phyloP scores from a whole-genome alignment of 148 eudicot genomes.

The Rhododendron griersonianum region DNA sequence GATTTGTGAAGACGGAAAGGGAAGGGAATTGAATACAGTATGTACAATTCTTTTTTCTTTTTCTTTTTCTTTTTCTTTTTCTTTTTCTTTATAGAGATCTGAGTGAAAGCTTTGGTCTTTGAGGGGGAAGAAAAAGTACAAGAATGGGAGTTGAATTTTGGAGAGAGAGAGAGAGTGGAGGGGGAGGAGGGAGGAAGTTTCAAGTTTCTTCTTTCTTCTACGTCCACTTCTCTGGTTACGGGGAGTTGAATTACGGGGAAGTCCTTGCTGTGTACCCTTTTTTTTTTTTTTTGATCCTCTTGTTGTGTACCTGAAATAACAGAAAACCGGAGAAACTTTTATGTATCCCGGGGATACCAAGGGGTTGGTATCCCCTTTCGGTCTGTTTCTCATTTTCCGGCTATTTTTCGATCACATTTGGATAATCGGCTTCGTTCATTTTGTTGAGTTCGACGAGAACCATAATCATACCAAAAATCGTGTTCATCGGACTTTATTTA shows the following conservation, averaged over 20 bases:
- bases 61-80: too few relatives aligned
- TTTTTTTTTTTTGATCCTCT: not conserved
- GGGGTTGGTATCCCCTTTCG: too few relatives aligned
- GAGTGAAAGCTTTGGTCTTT: not conserved
- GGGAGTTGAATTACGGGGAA: not conserved
- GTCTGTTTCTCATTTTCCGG: too few relatives aligned
- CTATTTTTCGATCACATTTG: too few relatives aligned
- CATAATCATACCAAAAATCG: too few relatives aligned
- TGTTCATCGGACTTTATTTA: too few relatives aligned
- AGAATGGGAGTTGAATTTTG: conserved; percentile 3
- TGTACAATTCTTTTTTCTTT: not conserved
- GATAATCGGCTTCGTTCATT: too few relatives aligned
- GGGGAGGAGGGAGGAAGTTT: not conserved
- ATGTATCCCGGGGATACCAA: too few relatives aligned
- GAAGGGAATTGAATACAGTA: not conserved
- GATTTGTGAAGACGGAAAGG: not conserved
- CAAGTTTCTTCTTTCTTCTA: not conserved
- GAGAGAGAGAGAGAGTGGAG: not conserved
- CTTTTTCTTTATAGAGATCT: not conserved
- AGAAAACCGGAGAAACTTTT: too few relatives aligned
- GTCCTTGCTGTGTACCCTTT: not conserved
- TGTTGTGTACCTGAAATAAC: not conserved
- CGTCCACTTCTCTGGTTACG: not conserved
- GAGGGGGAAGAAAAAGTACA: not conserved
- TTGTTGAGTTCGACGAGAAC: too few relatives aligned